Base-by-base conservation (phyloP, 306 rosid species). In the Acacia acuminata region DNA sequence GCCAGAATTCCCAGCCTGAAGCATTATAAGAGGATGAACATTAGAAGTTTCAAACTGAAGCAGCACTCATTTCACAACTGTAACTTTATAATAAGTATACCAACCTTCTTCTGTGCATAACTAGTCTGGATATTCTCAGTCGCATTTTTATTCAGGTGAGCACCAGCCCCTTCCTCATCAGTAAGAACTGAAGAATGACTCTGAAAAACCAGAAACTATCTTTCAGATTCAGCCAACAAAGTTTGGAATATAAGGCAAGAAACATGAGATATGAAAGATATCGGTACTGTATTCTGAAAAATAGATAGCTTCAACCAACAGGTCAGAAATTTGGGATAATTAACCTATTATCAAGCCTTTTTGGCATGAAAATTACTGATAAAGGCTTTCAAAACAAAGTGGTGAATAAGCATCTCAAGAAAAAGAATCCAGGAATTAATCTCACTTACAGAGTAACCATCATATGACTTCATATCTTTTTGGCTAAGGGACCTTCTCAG, bases 151-250 rank as follows among this genome's bases (percentile, higher is more conserved):
- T 85, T 82, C 45, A 86, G 74, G 58, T 65, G 85, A 76, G 82
- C 87, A 82, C 87, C 91, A 90, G 82, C 87, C 73, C 94, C 97
- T 84, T 96, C 99, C 82, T 96, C 99, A 78, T 96, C 98, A 4
- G 98, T 96, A 69, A 94, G 89, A 83, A 94, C 92, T 14, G 98
- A 96, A 69, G 99, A 96, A 27, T 96, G 97, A 86, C 98, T 96
- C 98, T 96, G 91, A 85, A 89, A 87, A 71, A 55, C 58, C 85
- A 73, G n/a, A 87, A 48, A 78, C 38, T 85, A 48, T 25, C 63
- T 51, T 77, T 82, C 36, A 72, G 60, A 47, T 25, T 45, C 58
- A 72, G 19, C 25, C 58, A 45, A 10, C 15, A 6, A 14, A 34
- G 58, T 24, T 22, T 30, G 48, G 55, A 71, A 24, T 71, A 24